Percentiles rank a stretch among this genome's conserved stretches.
Evolutionary conservation across 2,329 filamentous ascomycete species (phyloP).

Genomic region (Sporothrix phasma): DNA sequence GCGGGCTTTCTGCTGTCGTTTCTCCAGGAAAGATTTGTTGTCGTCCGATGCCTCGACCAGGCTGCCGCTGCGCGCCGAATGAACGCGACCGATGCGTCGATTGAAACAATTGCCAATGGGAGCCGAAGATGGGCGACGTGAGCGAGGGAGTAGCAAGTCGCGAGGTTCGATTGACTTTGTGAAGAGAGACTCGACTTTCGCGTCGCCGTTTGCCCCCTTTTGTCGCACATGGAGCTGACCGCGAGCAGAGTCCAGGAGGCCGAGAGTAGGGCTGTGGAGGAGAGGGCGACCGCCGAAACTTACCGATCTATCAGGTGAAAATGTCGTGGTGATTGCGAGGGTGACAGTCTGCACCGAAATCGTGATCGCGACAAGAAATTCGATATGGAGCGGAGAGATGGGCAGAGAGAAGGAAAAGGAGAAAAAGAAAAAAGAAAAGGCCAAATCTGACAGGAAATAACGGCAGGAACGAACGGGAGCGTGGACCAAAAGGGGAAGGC

Average conservation of each 20-base stretch:
- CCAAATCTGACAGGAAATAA: slow-evolving; percentile 13
- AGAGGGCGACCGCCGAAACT: neutral
- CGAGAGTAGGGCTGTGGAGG: neutral
- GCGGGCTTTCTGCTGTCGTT: no score
- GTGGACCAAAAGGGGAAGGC: slow-evolving; percentile 15
- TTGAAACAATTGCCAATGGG: neutral
- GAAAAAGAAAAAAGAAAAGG: slow-evolving; percentile 3
- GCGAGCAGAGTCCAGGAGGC: neutral
- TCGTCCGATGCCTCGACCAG: neutral
- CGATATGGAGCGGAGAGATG: neutral
- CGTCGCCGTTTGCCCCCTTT: neutral
- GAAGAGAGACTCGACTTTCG: neutral
- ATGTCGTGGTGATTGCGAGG: neutral
- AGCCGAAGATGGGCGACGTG: neutral
- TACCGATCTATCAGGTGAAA: neutral
- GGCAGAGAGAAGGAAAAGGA: neutral
- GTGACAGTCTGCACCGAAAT: neutral
- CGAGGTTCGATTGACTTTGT: neutral
- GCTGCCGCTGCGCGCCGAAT: neutral
- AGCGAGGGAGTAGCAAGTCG: neutral
- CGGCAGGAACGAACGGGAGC: slow-evolving; percentile 7
- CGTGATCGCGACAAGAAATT: neutral
- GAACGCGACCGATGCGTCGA: neutral
- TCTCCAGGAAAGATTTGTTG: neutral
- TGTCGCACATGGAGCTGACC: slow-evolving; percentile 6